Conservation (phyloP, 2,329 filamentous ascomycete genomes). For the Penicillium corylophilum region DNA sequence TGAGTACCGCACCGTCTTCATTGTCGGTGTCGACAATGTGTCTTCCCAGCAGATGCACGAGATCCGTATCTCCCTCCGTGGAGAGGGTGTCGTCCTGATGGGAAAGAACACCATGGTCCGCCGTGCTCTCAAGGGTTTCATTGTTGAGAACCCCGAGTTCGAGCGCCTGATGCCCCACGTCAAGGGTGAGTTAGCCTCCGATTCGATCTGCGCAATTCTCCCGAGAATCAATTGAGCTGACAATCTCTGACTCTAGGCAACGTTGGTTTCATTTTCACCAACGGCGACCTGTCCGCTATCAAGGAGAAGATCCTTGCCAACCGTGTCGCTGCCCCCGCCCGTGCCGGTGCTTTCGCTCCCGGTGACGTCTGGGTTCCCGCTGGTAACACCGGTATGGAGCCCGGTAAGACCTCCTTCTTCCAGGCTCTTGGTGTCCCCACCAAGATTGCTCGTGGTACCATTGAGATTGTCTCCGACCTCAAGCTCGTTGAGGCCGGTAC, state of each 20-base stretch:
- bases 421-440: slow-evolving; percentile 99
- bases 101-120: slow-evolving; percentile 99
- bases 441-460: slow-evolving; percentile 99
- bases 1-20: slow-evolving; percentile 96
- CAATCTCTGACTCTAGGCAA: slow-evolving; percentile 59
- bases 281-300: slow-evolving; percentile 84
- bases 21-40: slow-evolving; percentile 98
- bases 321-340: slow-evolving; percentile 95
- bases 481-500: slow-evolving; percentile 90
- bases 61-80: slow-evolving; percentile 89
- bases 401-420: slow-evolving; percentile 99
- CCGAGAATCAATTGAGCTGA: slow-evolving; percentile 7
- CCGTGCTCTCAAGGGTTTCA: slow-evolving; percentile 94
- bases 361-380: slow-evolving; percentile 91
- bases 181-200: slow-evolving; percentile 57
- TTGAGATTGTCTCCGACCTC: slow-evolving; percentile 97
- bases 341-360: slow-evolving; percentile 95
- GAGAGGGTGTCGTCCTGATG: slow-evolving; percentile 94
- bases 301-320: slow-evolving; percentile 94
- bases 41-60: slow-evolving; percentile 99
- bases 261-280: slow-evolving; percentile 99
- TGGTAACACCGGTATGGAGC: slow-evolving; percentile 99
- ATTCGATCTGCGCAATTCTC: not conserved
- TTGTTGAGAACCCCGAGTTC: slow-evolving; percentile 89
- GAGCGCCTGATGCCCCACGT: slow-evolving; percentile 95